Base-by-base conservation (phyloP, 208 protist genomes). In the Leishmania mexicana region DNA sequence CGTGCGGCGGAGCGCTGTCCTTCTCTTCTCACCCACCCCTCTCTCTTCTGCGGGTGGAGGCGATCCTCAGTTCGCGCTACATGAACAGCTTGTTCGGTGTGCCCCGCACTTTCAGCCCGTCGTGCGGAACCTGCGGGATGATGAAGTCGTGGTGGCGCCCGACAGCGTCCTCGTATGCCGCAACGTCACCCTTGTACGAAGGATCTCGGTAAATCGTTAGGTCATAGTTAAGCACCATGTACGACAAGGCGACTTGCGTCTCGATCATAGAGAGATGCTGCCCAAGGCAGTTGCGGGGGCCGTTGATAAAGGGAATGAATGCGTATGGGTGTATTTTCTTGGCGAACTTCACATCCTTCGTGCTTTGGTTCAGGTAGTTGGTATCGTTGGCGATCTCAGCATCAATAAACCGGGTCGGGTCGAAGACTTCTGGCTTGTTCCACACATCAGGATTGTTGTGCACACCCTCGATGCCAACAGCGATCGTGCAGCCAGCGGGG, bases 231-330 rank as follows among this genome's bases (percentile, higher is more conserved):
- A 91, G 71, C 75, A 96, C 81, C 64, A 96, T 76, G 82, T 93
- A 97, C 28, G 90, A 87, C 19, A 97, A 76, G 17, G 90, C 90
- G 2, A 97, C 92, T 80, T 96, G 89, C 49, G 93, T 95, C 83
- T 98, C 96, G 70, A 98, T 93, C 60, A 98, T 85, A 11, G 96
- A 90, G 67, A 98, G 80, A 80, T 98, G 94, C 81, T 98, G 96
- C 13, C 96, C 96, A 38, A 98, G 90, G 87, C 96, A 98, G 80
- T 98, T 97, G 83, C 95, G 94, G 3, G 96, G 96, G 4, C 96
- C 96, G 76, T 96, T 97, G 82, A 98, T 98, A 82, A 98, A 98
- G 15, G 96, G 96, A 77, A 98, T 93, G 85, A 95, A 98, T 31
- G 92, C 90, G 83, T 93, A 98, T 15, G 95, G 95, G 79, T 98